These are phyloP conservation scores for Edaphochlamys debaryana DNA, from an alignment of 139 green algal genomes.

Conservation along the genomic window DNA sequence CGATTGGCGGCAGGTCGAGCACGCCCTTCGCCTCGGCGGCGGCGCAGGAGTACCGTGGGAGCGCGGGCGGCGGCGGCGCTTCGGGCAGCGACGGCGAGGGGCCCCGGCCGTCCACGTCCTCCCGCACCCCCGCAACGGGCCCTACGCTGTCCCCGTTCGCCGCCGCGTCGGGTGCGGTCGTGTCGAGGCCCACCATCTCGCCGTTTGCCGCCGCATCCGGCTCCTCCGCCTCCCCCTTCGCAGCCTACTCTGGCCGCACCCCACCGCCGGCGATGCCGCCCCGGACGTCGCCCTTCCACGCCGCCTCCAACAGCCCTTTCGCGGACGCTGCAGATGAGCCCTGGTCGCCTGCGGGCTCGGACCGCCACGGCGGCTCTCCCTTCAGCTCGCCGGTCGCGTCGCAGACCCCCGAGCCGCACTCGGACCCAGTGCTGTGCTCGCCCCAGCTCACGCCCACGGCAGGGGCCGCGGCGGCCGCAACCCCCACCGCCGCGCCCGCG, in stretches of 20 bases:
- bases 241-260: too few relatives aligned
- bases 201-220: too few relatives aligned
- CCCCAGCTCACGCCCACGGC: neutral
- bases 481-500: neutral
- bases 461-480: neutral
- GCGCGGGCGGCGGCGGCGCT: neutral
- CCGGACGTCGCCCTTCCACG: neutral
- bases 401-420: neutral
- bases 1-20: too few relatives aligned
- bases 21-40: too few relatives aligned
- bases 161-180: too few relatives aligned
- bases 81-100: neutral
- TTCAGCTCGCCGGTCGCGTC: neutral
- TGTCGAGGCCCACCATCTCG: too few relatives aligned
- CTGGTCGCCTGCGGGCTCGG: conserved; percentile 3
- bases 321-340: conserved; percentile 9
- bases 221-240: neutral
- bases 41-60: too few relatives aligned
- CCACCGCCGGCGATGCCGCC: too few relatives aligned
- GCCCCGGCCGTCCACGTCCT: too few relatives aligned
- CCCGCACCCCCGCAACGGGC: too few relatives aligned
- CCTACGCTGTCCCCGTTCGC: too few relatives aligned
- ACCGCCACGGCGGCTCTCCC: neutral
- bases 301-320: conserved; percentile 5
- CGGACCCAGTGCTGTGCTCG: too few relatives aligned